These are phyloP conservation scores for Pleurotus tuber-regium DNA, from an alignment of 768 basidiomycete genomes.

Conservation along the genomic window DNA sequence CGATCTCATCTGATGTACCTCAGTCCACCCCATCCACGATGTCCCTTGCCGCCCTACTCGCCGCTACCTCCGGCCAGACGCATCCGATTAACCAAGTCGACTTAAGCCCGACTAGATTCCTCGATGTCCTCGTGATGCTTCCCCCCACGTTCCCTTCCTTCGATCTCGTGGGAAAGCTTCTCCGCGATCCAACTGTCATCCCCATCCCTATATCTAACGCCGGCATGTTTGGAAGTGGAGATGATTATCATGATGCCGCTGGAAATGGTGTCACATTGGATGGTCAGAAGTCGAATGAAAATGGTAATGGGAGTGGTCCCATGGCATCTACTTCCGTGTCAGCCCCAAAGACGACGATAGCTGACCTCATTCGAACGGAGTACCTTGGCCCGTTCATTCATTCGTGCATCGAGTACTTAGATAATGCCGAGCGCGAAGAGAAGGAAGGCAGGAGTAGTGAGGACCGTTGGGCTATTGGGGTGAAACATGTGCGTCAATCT, in stretches of 20 bases:
- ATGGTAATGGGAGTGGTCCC: no score
- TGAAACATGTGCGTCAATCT: conserved; percentile 58
- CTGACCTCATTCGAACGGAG: conserved; percentile 61
- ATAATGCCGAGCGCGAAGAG: conserved; percentile 67
- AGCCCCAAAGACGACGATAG: conserved; percentile 47
- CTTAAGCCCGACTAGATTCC: conserved; percentile 45
- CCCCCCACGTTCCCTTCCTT: conserved; percentile 74
- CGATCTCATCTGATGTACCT: no score
- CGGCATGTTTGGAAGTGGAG: conserved; percentile 7
- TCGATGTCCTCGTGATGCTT: conserved; percentile 62
- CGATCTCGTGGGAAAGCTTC: conserved; percentile 66
- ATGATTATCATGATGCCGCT: no score
- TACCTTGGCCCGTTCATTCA: conserved; percentile 72
- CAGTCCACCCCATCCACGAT: no score
- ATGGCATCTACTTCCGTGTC: no score
- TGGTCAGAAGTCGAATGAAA: no score
- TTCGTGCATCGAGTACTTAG: conserved; percentile 67
- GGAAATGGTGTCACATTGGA: no score
- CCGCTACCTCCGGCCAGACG: not conserved
- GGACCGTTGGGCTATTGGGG: conserved; percentile 69
- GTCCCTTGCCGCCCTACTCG: not conserved
- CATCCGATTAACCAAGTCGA: not conserved
- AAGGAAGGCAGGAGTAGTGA: conserved; percentile 66
- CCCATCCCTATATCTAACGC: conserved; percentile 25
- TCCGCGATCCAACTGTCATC: conserved; percentile 52